These are phyloP conservation scores for Curvularia sp. DNA, from an alignment of 2,329 filamentous ascomycete genomes.

Conservation along the genomic window DNA sequence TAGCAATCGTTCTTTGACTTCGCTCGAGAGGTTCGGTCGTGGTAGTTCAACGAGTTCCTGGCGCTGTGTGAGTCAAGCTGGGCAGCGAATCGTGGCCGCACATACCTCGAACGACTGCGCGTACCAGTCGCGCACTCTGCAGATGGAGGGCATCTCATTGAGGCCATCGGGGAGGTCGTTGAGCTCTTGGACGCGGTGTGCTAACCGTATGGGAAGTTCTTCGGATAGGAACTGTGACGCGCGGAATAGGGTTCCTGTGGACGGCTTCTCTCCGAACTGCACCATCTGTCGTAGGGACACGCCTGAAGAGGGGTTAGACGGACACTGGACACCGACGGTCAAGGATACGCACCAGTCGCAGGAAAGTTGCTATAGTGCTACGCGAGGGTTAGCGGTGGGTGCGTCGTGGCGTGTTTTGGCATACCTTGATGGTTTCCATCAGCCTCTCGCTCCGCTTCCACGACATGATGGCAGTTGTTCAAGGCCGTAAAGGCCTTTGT, in stretches of 20 bases:
- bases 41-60: conserved; percentile 91
- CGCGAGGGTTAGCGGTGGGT: conserved; percentile 32
- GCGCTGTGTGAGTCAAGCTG: conserved; percentile 45
- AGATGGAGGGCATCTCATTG: conserved; percentile 97
- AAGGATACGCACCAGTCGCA: conserved; percentile 92
- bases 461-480: conserved; percentile 70
- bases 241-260: conserved; percentile 89
- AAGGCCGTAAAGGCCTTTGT: conserved; percentile 47
- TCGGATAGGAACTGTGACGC: conserved; percentile 98
- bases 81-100: conserved; percentile 19
- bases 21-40: conserved; percentile 75
- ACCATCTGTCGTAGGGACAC: conserved; percentile 96
- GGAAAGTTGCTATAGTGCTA: conserved; percentile 93
- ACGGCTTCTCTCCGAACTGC: conserved; percentile 94
- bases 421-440: conserved; percentile 88
- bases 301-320: conserved; percentile 38
- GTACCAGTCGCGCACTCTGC: conserved; percentile 96
- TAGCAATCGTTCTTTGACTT: conserved; percentile 81
- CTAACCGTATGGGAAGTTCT: conserved; percentile 94
- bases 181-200: conserved; percentile 95
- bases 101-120: conserved; percentile 97
- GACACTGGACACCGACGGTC: conserved; percentile 50
- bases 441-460: conserved; percentile 90
- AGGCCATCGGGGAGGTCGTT: conserved; percentile 91
- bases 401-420: conserved; percentile 13